Percentiles rank a stretch among this genome's conserved stretches.
Conservation (phyloP, 2,329 filamentous ascomycete genomes). For the Periconia sp. region DNA sequence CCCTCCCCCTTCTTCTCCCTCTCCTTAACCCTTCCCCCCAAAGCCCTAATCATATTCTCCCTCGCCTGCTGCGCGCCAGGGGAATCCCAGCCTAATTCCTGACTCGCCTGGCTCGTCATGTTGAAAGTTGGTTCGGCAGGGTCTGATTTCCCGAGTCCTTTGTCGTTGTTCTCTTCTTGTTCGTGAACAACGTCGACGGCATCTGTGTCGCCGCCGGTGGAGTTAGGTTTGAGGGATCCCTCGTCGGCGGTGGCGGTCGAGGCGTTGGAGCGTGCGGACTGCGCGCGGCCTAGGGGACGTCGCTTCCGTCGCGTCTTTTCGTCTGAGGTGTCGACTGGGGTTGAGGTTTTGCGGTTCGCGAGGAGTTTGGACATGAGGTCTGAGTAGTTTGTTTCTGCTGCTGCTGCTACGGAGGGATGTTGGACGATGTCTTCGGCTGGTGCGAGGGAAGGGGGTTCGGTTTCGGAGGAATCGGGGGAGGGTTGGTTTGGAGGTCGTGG, state of each 20-base stretch:
- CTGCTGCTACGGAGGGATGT: not conserved
- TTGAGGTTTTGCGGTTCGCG: slow-evolving; percentile 30
- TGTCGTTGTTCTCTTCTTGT: not conserved
- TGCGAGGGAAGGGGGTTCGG: slow-evolving; percentile 14
- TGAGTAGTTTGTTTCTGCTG: slow-evolving; percentile 31
- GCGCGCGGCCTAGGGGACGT: slow-evolving; percentile 35
- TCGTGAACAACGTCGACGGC: slow-evolving; percentile 7
- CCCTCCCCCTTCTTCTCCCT: slow-evolving; percentile 26
- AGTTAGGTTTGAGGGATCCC: slow-evolving; percentile 13
- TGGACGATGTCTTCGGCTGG: slow-evolving; percentile 1
- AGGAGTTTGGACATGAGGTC: slow-evolving; percentile 33
- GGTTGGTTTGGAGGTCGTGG: slow-evolving; percentile 15
- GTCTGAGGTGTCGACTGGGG: slow-evolving; percentile 20
- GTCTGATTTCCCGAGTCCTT: not conserved
- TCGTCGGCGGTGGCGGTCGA: slow-evolving; percentile 30
- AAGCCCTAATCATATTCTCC: slow-evolving; percentile 37
- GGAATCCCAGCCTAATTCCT: slow-evolving; percentile 43
- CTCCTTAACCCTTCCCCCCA: slow-evolving; percentile 39
- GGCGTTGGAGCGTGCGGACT: slow-evolving; percentile 30
- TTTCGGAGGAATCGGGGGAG: slow-evolving; percentile 26
- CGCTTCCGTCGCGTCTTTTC: slow-evolving; percentile 19
- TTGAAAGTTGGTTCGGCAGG: slow-evolving; percentile 14
- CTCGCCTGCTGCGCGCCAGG: slow-evolving; percentile 36
- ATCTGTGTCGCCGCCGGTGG: slow-evolving; percentile 18
- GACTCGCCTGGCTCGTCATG: slow-evolving; percentile 39